Conservation (phyloP, 1,139 yeast genomes). For the Pichia sp. region DNA sequence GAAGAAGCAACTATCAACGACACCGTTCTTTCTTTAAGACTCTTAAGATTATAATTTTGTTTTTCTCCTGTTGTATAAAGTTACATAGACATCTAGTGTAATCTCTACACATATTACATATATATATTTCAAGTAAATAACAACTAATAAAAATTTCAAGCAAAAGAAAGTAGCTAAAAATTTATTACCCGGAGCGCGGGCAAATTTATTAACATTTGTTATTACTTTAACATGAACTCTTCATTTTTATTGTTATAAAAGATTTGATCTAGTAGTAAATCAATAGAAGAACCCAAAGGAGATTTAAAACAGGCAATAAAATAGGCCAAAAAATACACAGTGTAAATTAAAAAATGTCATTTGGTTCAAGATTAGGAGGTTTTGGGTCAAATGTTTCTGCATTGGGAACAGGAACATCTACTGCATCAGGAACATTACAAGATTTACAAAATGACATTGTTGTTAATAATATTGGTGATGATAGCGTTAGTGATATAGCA, state of each 20-base stretch:
- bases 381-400: constrained; percentile 16
- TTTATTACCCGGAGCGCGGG: constrained; percentile 2
- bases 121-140: too few species aligned
- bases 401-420: constrained; percentile 26
- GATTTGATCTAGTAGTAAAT: too few species aligned
- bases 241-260: too few species aligned
- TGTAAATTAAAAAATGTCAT: constrained; percentile 20
- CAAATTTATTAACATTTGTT: neutral
- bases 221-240: too few species aligned
- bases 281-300: too few species aligned
- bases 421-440: constrained; percentile 53
- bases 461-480: constrained; percentile 85
- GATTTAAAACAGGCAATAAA: too few species aligned
- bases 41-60: constrained; percentile 50
- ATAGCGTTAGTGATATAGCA: constrained; percentile 77
- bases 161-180: neutral
- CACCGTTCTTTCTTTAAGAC: constrained; percentile 72
- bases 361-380: constrained; percentile 28
- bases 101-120: too few species aligned
- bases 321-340: neutral
- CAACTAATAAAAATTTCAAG: neutral
- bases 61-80: neutral
- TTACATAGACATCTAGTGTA: neutral
- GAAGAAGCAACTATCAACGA: constrained; percentile 91
- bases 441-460: constrained; percentile 71